A percentile compares a stretch with the other conserved stretches of the same genome.
Conservation (phyloP, 2,329 filamentous ascomycete species). For the Pseudopithomyces chartarum region DNA sequence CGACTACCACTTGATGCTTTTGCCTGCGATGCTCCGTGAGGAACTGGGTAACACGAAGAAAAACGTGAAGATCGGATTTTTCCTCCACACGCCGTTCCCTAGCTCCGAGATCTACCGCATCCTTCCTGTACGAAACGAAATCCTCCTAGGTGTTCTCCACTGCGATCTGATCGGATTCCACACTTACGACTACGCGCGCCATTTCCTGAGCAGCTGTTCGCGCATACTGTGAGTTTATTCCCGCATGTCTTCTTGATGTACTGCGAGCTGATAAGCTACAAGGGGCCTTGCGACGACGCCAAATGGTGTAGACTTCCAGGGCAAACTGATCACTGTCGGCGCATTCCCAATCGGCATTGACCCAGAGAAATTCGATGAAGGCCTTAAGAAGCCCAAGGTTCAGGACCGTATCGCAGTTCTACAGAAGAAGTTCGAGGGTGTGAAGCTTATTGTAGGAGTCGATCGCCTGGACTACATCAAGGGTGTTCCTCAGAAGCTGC, state of each 20-base stretch:
- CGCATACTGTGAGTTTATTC: slow-evolving; percentile 73
- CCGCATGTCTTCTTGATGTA: not conserved
- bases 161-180: slow-evolving; percentile 98
- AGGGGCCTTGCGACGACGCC: slow-evolving; percentile 78
- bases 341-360: slow-evolving; percentile 98
- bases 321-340: slow-evolving; percentile 86
- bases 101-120: slow-evolving; percentile 97
- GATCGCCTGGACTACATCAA: slow-evolving; percentile 99
- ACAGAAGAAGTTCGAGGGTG: slow-evolving; percentile 89
- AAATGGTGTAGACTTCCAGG: slow-evolving; percentile 89
- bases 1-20: slow-evolving; percentile 97
- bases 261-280: slow-evolving; percentile 11
- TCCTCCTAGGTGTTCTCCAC: slow-evolving; percentile 84
- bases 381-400: slow-evolving; percentile 81
- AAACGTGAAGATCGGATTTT: slow-evolving; percentile 98
- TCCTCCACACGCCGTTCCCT: slow-evolving; percentile 95
- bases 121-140: slow-evolving; percentile 85
- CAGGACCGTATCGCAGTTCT: slow-evolving; percentile 85
- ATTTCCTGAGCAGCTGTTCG: slow-evolving; percentile 96
- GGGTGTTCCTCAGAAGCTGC: slow-evolving; percentile 95
- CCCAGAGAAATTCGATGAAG: slow-evolving; percentile 93
- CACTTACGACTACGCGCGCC: slow-evolving; percentile 97
- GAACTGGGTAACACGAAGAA: slow-evolving; percentile 80
- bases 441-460: slow-evolving; percentile 95
- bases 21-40: slow-evolving; percentile 92